Base-by-base conservation (phyloP, 768 basidiomycete species). In the Macrolepiota albuminosa region DNA sequence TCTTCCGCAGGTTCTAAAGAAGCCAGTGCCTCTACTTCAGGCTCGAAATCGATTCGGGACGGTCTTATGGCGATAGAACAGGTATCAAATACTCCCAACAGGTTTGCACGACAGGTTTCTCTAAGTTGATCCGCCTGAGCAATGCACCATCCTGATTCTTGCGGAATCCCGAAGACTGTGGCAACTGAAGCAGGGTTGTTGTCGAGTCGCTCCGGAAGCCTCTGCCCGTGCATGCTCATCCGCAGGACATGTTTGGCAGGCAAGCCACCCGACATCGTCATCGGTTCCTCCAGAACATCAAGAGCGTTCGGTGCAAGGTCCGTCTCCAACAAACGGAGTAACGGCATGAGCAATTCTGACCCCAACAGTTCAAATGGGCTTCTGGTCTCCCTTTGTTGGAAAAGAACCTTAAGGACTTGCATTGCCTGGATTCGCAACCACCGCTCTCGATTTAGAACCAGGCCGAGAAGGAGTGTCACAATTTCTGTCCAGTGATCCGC, bases 221-320 rank as follows among this genome's bases (percentile, higher is more conserved):
- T 71, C 33, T 79, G 81, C 26, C 80, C 69, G 63, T 89, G 87
- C 84, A 95, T 87, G 71, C 93, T 94, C 91, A 95, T 93, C 6
- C 92, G 84, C 26, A 95, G 78, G n/a, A 95, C 90, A 64, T 93
- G 89, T 60, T 89, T 89, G 0, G 92, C 91, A 0, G 87, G 81
- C 50, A 84, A 86, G 26, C 90, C 88, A 46, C 86, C 84, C 1
- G 85, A 84, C 74, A 94, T 88, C 21, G 81, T 83, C 72, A 91
- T 85, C 0, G 94, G 94, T 66, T 95, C 90, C 66, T 97, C 94
- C 6, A 98, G 81, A n/a, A 98, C 93, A 51, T 95, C 95, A 50
- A 98, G 79, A 1, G 94, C 95, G 62, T 91, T 85, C 8, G 87
- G 73, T 10, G 95, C 88, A 37, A 94, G 81, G 63, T 95, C 90